Base-by-base conservation (phyloP, 129 eudicot species). In the Artemisia argyi region DNA sequence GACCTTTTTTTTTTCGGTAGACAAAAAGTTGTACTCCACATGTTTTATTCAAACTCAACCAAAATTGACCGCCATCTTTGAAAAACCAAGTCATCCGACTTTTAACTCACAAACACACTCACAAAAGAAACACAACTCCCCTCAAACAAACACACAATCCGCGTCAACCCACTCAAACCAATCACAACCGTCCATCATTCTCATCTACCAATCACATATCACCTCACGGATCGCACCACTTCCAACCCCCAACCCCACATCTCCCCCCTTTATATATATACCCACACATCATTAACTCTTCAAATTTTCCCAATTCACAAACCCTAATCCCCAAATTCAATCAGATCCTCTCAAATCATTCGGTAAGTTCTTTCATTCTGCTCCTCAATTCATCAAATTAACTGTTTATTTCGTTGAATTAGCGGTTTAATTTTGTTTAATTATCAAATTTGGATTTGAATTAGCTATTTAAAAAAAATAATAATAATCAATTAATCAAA, bases 91-190 rank as follows among this genome's bases (percentile, higher is more conserved):
- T 69, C 65, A 7, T 5, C 50, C 57, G 65, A 69, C 65, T 35
- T 19, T 30, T 10, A 3, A 50, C 71, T 77, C 75, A 55, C 61
- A 42, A 10, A 24, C 4, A 16, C 4, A 17, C 46, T 32, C 9
- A 39, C 81, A 62, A 19, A 69, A 77, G 75, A 77, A 77, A 69
- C 81, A 77, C 81, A 77, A 77, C 51, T 57, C 57, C 5, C 18
- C 62, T 77, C 63, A 63, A 76, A 86, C 58, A 80, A 79, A 80
- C 87, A 86, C 87, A 83, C 53, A 28, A 86, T 83, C 92, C 92
- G 86, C 35, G 68, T 80, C 53, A 78, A 51, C 9, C 19, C 22
- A 22, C 60, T 52, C 4, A 17, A 67, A 62, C 84, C 86, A 86
- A 86, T 83, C 75, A 68, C 2, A 78, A 49, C 3, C 70, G 12